Conservation (phyloP, 2,329 filamentous ascomycete species). For the Fusarium liriodendri region DNA sequence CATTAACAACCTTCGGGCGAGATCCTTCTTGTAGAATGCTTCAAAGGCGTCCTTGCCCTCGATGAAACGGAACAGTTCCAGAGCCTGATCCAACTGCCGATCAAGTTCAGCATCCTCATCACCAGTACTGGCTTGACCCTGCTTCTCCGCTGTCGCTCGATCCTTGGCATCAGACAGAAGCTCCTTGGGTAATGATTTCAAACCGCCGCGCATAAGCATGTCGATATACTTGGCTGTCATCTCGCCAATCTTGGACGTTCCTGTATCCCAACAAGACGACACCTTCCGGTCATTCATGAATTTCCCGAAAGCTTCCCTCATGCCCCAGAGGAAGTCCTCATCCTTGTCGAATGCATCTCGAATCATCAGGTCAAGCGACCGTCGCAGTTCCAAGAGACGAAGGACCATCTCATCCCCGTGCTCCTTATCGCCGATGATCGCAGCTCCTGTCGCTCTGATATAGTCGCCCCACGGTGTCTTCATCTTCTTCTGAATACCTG, state of each 20-base stretch:
- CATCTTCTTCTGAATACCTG: conserved; percentile 76
- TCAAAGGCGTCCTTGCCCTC: conserved; percentile 98
- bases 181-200: conserved; percentile 82
- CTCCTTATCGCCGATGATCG: conserved; percentile 83
- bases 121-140: conserved; percentile 73
- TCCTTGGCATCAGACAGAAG: conserved; percentile 73
- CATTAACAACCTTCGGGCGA: conserved; percentile 91
- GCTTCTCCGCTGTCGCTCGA: conserved; percentile 66
- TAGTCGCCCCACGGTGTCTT: conserved; percentile 81
- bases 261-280: conserved; percentile 77
- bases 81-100: conserved; percentile 88
- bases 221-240: conserved; percentile 99
- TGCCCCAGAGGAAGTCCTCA: conserved; percentile 78
- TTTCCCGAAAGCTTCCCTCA: conserved; percentile 86
- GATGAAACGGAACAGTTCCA: conserved; percentile 96
- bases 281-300: conserved; percentile 94
- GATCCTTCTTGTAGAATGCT: conserved; percentile 98
- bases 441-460: conserved; percentile 78
- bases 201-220: conserved; percentile 84
- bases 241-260: conserved; percentile 94
- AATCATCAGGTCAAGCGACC: conserved; percentile 80
- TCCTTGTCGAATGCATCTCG: conserved; percentile 81
- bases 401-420: conserved; percentile 88
- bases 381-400: conserved; percentile 83
- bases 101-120: conserved; percentile 95